A percentile compares a stretch with the other conserved stretches of the same genome.
Conservation (phyloP, 2,329 filamentous ascomycete species). For the Arthroderma sp. region DNA sequence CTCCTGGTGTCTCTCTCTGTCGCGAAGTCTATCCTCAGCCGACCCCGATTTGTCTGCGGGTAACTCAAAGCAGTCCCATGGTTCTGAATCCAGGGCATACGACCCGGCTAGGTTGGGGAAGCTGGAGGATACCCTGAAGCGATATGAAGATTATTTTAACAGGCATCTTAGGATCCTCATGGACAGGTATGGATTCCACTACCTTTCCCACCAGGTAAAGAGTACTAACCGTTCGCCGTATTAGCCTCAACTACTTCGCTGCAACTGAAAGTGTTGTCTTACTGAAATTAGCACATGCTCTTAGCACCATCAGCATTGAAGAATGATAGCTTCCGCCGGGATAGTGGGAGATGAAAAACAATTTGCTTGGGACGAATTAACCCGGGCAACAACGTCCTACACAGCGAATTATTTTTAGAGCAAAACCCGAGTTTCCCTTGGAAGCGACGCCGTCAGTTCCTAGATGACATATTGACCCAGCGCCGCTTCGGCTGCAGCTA, state of each 20-base stretch:
- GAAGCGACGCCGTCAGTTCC: too few relatives aligned
- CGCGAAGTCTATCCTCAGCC: constrained; percentile 67
- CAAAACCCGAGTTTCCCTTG: too few relatives aligned
- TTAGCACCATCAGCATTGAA: constrained; percentile 30
- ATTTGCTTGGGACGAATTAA: neutral
- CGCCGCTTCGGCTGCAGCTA: too few relatives aligned
- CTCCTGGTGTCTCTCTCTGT: constrained; percentile 65
- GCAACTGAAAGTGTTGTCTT: constrained; percentile 94
- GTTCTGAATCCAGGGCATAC: constrained; percentile 27
- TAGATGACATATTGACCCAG: too few relatives aligned
- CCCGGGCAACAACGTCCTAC: too few relatives aligned
- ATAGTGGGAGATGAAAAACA: neutral
- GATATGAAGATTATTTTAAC: constrained; percentile 89
- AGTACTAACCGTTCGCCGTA: constrained; percentile 5
- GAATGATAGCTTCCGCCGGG: constrained; percentile 17
- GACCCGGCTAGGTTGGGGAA: constrained; percentile 54
- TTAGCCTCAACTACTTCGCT: constrained; percentile 74
- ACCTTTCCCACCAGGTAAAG: constrained; percentile 1
- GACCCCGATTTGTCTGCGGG: constrained; percentile 56
- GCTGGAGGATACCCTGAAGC: constrained; percentile 72
- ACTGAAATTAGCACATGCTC: constrained; percentile 50
- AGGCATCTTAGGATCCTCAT: constrained; percentile 85
- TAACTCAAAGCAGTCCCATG: constrained; percentile 12
- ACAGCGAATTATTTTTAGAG: too few relatives aligned
- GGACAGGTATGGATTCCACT: constrained; percentile 45